A percentile compares a stretch with the other conserved stretches of the same genome.
Evolutionary conservation across 164 flowering plant species (phyloP).

Genomic region (Dillenia turbinata): DNA sequence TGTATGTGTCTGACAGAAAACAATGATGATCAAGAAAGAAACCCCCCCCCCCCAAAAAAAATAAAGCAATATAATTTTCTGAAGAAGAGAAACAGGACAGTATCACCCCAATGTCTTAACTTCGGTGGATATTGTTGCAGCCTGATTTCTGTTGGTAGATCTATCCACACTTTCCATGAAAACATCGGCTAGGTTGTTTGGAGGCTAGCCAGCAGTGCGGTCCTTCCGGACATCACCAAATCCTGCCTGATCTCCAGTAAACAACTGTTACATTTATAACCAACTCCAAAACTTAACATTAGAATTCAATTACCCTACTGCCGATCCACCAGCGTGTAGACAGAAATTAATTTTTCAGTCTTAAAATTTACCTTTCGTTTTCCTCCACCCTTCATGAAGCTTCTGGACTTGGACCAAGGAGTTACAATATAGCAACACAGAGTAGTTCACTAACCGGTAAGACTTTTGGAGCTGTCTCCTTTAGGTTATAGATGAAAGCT

Average conservation of each 20-base stretch:
- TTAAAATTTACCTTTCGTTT: slow-evolving; percentile 14
- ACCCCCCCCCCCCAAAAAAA: too few species aligned
- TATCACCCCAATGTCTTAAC: too few species aligned
- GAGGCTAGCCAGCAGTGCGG: slow-evolving; percentile 3
- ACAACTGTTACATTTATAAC: slow-evolving; percentile 10
- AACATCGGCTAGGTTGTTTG: slow-evolving; percentile 1
- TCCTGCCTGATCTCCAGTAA: slow-evolving; percentile 7
- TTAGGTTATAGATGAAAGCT: not conserved
- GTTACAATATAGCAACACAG: not conserved
- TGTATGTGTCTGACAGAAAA: too few species aligned
- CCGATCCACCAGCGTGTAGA: slow-evolving; percentile 20
- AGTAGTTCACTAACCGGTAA: not conserved
- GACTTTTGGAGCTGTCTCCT: not conserved
- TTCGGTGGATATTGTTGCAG: too few species aligned
- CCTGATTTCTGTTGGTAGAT: not conserved
- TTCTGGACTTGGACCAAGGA: not conserved
- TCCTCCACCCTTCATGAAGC: not conserved
- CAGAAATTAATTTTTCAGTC: slow-evolving; percentile 22
- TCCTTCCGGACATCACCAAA: slow-evolving; percentile 6
- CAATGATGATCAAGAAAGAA: too few species aligned
- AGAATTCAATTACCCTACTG: slow-evolving; percentile 13
- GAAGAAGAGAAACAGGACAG: too few species aligned
- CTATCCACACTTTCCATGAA: slow-evolving; percentile 3
- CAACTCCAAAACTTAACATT: slow-evolving; percentile 10
- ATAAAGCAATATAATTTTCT: too few species aligned